These are phyloP conservation scores for Epichloe gansuensis DNA, from an alignment of 2,329 filamentous ascomycete species.

Conservation along the genomic window DNA sequence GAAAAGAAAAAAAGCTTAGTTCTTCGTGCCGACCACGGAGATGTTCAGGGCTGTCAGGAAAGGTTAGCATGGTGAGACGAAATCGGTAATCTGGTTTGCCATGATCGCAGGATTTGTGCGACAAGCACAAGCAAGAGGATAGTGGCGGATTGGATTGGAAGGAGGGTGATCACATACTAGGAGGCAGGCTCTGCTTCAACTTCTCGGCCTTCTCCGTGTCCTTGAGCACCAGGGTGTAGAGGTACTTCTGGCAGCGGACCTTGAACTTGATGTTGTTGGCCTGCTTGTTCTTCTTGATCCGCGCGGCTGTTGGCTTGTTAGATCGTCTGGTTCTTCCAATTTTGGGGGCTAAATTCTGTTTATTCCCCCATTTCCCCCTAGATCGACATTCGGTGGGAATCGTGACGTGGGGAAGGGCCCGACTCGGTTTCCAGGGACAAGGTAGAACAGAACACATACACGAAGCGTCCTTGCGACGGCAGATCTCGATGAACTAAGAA, in stretches of 20 bases:
- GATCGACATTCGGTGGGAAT: neutral
- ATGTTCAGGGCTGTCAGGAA: constrained; percentile 33
- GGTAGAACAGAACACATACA: constrained; percentile 53
- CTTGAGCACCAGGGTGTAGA: constrained; percentile 98
- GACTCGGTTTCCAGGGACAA: constrained; percentile 4
- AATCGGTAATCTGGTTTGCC: too few relatives aligned
- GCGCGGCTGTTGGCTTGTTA: constrained; percentile 47
- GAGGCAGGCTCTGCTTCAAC: constrained; percentile 97
- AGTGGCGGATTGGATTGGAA: neutral
- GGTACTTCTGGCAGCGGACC: constrained; percentile 92
- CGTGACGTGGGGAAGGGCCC: neutral
- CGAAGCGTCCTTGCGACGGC: constrained; percentile 97
- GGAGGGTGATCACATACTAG: constrained; percentile 53
- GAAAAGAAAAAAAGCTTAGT: constrained; percentile 13
- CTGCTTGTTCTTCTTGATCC: constrained; percentile 94
- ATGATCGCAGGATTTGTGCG: too few relatives aligned
- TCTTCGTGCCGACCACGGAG: constrained; percentile 45
- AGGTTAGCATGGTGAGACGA: too few relatives aligned
- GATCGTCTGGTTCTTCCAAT: neutral
- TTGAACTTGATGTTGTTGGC: constrained; percentile 98
- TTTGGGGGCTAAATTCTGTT: too few relatives aligned
- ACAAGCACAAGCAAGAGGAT: too few relatives aligned
- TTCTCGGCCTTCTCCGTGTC: constrained; percentile 99
- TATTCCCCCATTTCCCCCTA: rapidly evolving
- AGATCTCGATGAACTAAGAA: constrained; percentile 97